These are phyloP conservation scores for Wickerhamiella allomyrinae DNA, from an alignment of 805 yeast species.

Conservation along the genomic window DNA sequence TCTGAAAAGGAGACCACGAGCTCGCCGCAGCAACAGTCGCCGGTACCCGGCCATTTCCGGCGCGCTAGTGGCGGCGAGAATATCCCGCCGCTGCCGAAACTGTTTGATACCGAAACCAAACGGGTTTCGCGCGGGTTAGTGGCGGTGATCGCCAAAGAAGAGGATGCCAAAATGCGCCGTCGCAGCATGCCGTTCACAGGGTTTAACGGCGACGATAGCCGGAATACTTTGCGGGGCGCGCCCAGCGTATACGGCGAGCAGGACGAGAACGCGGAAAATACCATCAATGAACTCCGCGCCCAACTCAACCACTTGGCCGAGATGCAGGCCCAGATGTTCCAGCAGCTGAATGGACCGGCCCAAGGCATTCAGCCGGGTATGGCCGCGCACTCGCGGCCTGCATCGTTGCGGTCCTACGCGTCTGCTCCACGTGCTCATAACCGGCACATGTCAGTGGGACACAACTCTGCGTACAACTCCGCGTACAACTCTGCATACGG, in stretches of 20 bases:
- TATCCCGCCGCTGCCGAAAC: conserved; percentile 15
- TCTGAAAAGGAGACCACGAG: background rate
- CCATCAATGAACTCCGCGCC: conserved; percentile 17
- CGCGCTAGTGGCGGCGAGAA: background rate
- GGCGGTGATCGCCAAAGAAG: conserved; percentile 29
- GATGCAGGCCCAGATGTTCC: conserved; percentile 21
- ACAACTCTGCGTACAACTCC: background rate
- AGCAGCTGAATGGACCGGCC: conserved; percentile 1
- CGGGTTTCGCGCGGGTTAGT: conserved; percentile 24
- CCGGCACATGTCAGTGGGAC: too few species aligned
- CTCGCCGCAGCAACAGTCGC: background rate
- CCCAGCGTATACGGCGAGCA: background rate
- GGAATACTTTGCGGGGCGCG: background rate
- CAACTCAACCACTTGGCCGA: conserved; percentile 24
- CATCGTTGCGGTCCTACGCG: background rate
- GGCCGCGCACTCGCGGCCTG: background rate
- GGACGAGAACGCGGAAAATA: conserved; percentile 4
- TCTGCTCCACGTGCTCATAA: too few species aligned
- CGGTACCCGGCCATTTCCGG: background rate
- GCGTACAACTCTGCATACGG: background rate
- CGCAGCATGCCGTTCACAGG: conserved; percentile 5
- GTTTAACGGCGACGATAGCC: background rate
- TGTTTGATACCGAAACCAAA: conserved; percentile 13
- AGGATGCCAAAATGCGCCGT: conserved; percentile 25
- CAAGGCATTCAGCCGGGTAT: background rate